Evolutionary conservation across 768 basidiomycete species (phyloP), one percentile per base, ranked within the genome.

Genomic region (Hygrocybe coccinea): DNA sequence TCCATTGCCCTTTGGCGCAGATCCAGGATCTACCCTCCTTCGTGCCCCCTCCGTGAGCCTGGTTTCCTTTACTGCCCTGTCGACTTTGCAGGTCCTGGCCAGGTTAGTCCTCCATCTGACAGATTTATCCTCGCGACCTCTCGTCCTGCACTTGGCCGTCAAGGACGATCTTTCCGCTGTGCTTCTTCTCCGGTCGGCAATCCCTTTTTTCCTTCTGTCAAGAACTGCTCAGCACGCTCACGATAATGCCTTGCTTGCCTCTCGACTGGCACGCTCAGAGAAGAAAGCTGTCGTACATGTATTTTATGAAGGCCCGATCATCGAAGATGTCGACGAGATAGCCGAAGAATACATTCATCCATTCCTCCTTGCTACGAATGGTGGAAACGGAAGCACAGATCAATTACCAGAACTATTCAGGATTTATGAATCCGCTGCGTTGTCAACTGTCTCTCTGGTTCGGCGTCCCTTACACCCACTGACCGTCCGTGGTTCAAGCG

Each of bases 181-280:
- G 38, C 78, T 95, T 39, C 74, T 86, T 11, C 84, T 95, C 55
- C 85, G 86, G 38, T 82, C 87, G n/a, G 79, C 84, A 17, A 81
- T 91, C 5, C 89, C 89, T 25, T 90, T 85, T 71, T 86, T 93
- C 66, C 62, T 98, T 49, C 77, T 95, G 63, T 95, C 92, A 5
- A 78, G 81, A 35, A 83, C 80, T 1, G 68, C 83, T 2, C 88
- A 92, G 66, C 81, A 93, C 65, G 91, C 93, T 3, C 89, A 95
- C 62, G 91, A 95, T 65, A 86, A 97, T 69, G 89, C 92, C 21
- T 73, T 97, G 35, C 79, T 98, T 15, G 91, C 92, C 12, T 85
- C 90, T 50, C 82, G 86, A 41, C 72, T 97, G 49, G 91, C 95
- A 0, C 78, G 79, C 36, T 68, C 78, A 6, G 83, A 88, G 62